phyloP scores from a whole-genome alignment of 202 grass and related monocot genomes.

The Elaeis oleifera region DNA sequence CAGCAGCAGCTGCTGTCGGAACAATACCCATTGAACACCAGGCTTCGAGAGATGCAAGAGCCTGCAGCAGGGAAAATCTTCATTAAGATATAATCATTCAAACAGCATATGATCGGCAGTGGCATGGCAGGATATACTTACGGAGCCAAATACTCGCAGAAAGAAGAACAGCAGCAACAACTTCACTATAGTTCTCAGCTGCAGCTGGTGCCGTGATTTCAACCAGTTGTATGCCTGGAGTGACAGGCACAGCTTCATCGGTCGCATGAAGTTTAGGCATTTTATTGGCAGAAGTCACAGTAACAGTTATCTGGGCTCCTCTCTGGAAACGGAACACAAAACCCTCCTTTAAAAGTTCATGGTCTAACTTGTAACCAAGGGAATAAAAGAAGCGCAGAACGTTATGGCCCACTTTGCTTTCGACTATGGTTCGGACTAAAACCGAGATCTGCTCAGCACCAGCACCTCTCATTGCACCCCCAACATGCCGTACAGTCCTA shows the following conservation, averaged over 20 bases:
- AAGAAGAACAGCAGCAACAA: conserved; percentile 57
- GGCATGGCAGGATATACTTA: conserved; percentile 35
- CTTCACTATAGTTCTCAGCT: conserved; percentile 79
- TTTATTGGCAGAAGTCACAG: conserved; percentile 20
- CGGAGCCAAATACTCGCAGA: conserved; percentile 93
- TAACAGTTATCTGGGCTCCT: too few species aligned
- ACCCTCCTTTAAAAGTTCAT: too few species aligned
- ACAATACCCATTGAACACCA: conserved; percentile 69
- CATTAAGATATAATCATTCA: too few species aligned
- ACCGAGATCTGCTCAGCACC: conserved; percentile 91
- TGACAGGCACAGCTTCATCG: conserved; percentile 59
- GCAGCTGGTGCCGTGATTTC: conserved; percentile 85
- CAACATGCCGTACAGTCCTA: conserved; percentile 78
- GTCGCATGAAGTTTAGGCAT: conserved; percentile 73
- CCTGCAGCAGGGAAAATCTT: conserved; percentile 28
- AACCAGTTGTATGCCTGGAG: conserved; percentile 81
- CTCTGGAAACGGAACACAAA: too few species aligned
- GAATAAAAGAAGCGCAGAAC: too few species aligned
- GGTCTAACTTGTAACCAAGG: too few species aligned
- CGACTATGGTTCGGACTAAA: conserved; percentile 62
- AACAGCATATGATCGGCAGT: too few species aligned
- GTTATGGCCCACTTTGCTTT: conserved; percentile 64
- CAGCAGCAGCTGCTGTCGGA: conserved; percentile 61
- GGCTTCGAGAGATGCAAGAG: conserved; percentile 89
- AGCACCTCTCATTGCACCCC: conserved; percentile 85